A percentile compares a stretch with the other conserved stretches of the same genome.
Evolutionary conservation across 257 asterid species (phyloP).

Genomic region (Prunella vulgaris): DNA sequence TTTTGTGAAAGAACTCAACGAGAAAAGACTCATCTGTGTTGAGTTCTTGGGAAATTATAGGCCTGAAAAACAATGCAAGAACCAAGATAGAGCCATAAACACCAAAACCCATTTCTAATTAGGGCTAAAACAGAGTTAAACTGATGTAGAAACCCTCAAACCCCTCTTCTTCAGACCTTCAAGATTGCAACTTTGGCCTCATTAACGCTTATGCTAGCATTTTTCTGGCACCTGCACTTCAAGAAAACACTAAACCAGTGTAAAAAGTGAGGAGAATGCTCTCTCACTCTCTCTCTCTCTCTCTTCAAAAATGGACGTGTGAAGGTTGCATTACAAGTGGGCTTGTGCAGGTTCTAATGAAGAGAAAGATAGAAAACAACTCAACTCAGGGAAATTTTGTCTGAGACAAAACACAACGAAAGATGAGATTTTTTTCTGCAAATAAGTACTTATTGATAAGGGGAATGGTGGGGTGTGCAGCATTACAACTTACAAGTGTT

Average conservation of each 20-base stretch:
- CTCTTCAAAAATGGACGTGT: neutral
- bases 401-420: conserved; percentile 8
- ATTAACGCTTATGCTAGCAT: conserved; percentile 26
- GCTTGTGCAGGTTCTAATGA: conserved; percentile 13
- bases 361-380: conserved; percentile 45
- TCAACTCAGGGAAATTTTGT: conserved; percentile 21
- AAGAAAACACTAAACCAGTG: neutral
- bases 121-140: conserved; percentile 16
- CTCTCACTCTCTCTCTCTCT: neutral
- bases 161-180: conserved; percentile 20
- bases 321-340: neutral
- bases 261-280: neutral
- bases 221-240: conserved; percentile 22
- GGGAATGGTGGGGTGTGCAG: conserved; percentile 13
- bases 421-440: conserved; percentile 12
- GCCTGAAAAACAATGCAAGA: conserved; percentile 49
- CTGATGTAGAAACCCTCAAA: neutral
- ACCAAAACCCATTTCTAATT: conserved; percentile 52
- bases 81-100: conserved; percentile 35
- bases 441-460: neutral
- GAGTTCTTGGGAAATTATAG: conserved; percentile 48
- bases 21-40: conserved; percentile 67
- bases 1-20: conserved; percentile 59
- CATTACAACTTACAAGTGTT: neutral
- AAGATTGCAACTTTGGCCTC: conserved; percentile 23